Percentiles rank a stretch among this genome's conserved stretches.
These are phyloP conservation scores for Pestalotiopsis sp. DNA, from an alignment of 2,329 filamentous ascomycete species.

Conservation along the genomic window DNA sequence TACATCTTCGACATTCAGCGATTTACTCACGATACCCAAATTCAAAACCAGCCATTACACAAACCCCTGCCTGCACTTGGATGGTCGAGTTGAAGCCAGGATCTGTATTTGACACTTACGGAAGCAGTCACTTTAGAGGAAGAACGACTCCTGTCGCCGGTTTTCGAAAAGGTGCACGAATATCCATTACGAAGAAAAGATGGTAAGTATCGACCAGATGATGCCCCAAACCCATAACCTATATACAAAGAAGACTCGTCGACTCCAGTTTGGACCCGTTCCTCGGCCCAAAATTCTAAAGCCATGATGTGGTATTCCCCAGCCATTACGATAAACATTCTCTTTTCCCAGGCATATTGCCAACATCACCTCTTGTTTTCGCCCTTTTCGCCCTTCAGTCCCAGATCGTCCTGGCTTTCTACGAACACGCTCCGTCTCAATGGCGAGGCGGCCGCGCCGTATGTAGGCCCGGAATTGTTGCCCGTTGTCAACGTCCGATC, in stretches of 20 bases:
- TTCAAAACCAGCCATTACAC: too few relatives aligned
- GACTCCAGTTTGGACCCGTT: not conserved
- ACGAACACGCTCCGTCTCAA: conserved; percentile 40
- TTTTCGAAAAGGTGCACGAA: not conserved
- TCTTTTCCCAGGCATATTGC: not conserved
- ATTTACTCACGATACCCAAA: too few relatives aligned
- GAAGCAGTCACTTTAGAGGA: too few relatives aligned
- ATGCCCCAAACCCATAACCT: not conserved
- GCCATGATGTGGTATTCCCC: not conserved
- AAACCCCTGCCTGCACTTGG: too few relatives aligned
- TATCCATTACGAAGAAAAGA: conserved; percentile 4
- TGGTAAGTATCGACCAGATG: not conserved
- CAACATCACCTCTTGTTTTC: conserved; percentile 1
- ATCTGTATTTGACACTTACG: too few relatives aligned
- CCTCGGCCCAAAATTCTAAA: not conserved
- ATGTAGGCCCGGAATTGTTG: conserved; percentile 7
- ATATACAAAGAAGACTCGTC: not conserved
- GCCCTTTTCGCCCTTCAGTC: conserved; percentile 7
- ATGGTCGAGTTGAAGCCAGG: too few relatives aligned
- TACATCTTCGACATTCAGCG: not conserved
- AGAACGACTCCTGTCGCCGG: too few relatives aligned
- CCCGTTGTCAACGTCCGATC: conserved; percentile 5
- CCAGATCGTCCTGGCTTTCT: conserved; percentile 42
- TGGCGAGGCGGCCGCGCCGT: conserved; percentile 9
- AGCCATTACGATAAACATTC: not conserved